Evolutionary conservation across 2,329 filamentous ascomycete species (phyloP), one percentile per base, ranked within the genome.

Genomic region (Fusarium tjaetaba): DNA sequence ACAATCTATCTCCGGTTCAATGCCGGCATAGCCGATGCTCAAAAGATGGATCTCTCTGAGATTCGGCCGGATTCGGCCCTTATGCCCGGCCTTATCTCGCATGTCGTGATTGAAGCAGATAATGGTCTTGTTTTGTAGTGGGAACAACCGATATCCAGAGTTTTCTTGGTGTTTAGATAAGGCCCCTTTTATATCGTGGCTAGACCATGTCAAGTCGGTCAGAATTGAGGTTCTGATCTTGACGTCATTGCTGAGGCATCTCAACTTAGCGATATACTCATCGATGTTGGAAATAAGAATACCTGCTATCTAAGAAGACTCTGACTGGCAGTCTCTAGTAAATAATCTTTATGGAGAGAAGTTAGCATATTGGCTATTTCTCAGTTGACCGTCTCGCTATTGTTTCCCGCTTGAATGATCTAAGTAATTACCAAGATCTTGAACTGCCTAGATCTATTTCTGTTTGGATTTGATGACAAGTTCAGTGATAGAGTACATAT

Each of bases 1-100:
- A 42, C 5, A 32, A 41, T 14, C 43, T 48, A 60, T 70, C 38
- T 70, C 66, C 66, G 67, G 69, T 56, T 36, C 49, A 60, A 43
- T 59, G 59, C 66, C 67, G 67, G 59, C 22, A n/a, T 36, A 45
- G 22, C 65, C 64, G 65, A 68, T 16, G 26, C 26, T 68, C 48
- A 18, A 41, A 63, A 16, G 14, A 24, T 68, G 64, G 65, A 55
- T 10, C 55, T 30, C 0, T 1, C 18, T 22, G 5, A 26, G 20
- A 32, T 41, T 51, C 13, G 49, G 18, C 18, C 49, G 49, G n/a
- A 49, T 36, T 64, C 61, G 55, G 61, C 20, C 55, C 61, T 64
- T 61, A 22, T 34, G 28, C 13, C 57, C 38, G 30, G 48, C n/a
- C 58, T 34, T 42, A 57, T 43, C 49, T 42, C 11, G 28, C n/a